phyloP scores from a whole-genome alignment of 768 basidiomycete species.

The Chiua virens region DNA sequence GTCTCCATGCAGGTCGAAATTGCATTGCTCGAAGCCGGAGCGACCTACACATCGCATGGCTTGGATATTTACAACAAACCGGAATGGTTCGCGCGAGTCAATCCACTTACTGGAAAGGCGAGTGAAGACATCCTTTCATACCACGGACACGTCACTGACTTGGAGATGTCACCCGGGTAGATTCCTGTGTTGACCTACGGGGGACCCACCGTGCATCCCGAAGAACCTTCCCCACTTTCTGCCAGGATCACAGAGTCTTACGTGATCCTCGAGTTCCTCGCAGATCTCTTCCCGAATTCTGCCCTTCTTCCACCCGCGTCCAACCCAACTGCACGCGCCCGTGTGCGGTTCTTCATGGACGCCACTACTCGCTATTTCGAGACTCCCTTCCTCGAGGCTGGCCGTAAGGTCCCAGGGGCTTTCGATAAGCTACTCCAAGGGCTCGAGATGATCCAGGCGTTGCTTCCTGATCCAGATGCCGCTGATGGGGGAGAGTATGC shows the following conservation, averaged over 20 bases:
- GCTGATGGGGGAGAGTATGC: slow-evolving; percentile 39
- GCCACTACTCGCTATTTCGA: slow-evolving; percentile 44
- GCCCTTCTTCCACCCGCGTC: slow-evolving; percentile 43
- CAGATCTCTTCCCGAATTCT: slow-evolving; percentile 52
- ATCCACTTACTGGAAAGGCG: slow-evolving; percentile 61
- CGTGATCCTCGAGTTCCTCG: slow-evolving; percentile 64
- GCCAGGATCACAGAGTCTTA: slow-evolving; percentile 63
- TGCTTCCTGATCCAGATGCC: slow-evolving; percentile 36
- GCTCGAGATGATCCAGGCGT: slow-evolving; percentile 1
- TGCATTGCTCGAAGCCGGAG: slow-evolving; percentile 54
- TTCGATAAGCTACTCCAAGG: neutral
- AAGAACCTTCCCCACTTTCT: slow-evolving; percentile 56
- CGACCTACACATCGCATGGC: slow-evolving; percentile 49
- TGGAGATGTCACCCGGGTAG: slow-evolving; percentile 26
- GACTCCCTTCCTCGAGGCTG: slow-evolving; percentile 34
- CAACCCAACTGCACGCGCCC: slow-evolving; percentile 54
- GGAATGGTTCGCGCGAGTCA: slow-evolving; percentile 63
- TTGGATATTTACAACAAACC: slow-evolving; percentile 53
- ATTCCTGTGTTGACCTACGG: slow-evolving; percentile 62
- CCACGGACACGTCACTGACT: no score
- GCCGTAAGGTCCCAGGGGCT: slow-evolving; percentile 15
- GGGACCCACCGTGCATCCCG: slow-evolving; percentile 51
- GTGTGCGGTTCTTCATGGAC: slow-evolving; percentile 62
- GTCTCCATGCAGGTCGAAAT: slow-evolving; percentile 45
- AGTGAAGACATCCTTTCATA: neutral